These are phyloP conservation scores for Onygenales sp. DNA, from an alignment of 2,329 filamentous ascomycete species.

Conservation along the genomic window DNA sequence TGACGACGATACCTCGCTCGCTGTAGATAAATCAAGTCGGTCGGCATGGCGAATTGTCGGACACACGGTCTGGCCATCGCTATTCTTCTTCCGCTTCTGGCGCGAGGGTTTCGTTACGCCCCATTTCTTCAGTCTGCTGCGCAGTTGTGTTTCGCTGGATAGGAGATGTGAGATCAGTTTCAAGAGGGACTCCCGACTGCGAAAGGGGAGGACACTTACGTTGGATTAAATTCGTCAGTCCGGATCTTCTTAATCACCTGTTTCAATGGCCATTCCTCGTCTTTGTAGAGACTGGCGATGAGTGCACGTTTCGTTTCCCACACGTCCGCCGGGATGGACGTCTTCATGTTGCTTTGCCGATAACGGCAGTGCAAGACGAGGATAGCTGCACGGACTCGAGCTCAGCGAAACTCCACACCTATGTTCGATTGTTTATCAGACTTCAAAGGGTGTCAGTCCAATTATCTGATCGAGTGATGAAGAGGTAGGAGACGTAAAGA, in stretches of 20 bases:
- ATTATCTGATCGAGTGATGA: too few species aligned
- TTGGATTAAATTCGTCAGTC: conserved; percentile 33
- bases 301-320: conserved; percentile 35
- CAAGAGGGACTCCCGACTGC: background rate
- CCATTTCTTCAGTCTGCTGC: conserved; percentile 37
- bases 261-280: conserved; percentile 37
- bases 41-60: background rate
- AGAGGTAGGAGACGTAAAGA: too few species aligned
- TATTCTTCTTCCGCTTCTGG: conserved; percentile 26
- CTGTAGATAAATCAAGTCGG: background rate
- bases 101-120: conserved; percentile 36
- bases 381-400: background rate
- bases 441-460: too few species aligned
- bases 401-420: too few species aligned
- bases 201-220: conserved; percentile 19
- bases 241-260: conserved; percentile 37
- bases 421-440: too few species aligned
- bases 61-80: background rate
- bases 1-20: background rate
- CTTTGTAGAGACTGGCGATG: conserved; percentile 33
- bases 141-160: conserved; percentile 33
- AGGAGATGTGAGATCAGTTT: background rate
- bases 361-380: background rate
- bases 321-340: conserved; percentile 32
- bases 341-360: conserved; percentile 25